These are phyloP conservation scores for Hemileia vastatrix DNA, from an alignment of 1,284 basidiomycete species.

Conservation along the genomic window DNA sequence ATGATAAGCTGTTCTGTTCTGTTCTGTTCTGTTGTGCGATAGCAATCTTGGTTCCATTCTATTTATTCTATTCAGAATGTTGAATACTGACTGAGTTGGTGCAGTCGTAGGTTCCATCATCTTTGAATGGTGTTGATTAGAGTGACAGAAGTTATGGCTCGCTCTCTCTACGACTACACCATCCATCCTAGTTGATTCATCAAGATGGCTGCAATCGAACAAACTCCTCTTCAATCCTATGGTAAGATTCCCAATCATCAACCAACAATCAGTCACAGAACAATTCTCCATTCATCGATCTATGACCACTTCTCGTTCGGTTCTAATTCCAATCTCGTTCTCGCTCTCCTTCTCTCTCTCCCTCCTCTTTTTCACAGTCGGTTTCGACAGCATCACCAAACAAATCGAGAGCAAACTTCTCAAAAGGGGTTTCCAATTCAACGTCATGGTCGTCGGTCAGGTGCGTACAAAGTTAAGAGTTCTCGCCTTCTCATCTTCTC, in stretches of 20 bases:
- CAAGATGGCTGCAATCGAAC: too few relatives aligned
- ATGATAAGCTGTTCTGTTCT: not conserved
- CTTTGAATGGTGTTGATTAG: too few relatives aligned
- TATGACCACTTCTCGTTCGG: not conserved
- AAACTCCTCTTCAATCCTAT: too few relatives aligned
- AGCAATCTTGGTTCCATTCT: too few relatives aligned
- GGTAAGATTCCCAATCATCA: too few relatives aligned
- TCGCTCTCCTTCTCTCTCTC: constrained; percentile 25
- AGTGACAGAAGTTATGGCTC: too few relatives aligned
- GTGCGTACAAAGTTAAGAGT: not conserved
- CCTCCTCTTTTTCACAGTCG: constrained; percentile 31
- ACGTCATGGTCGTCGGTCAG: constrained; percentile 44
- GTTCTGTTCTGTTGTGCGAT: not conserved
- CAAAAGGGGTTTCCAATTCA: constrained; percentile 43
- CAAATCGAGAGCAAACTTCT: constrained; percentile 43
- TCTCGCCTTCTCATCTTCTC: not conserved
- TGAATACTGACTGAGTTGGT: too few relatives aligned
- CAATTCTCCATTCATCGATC: not conserved
- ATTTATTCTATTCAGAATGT: too few relatives aligned
- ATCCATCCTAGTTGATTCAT: too few relatives aligned
- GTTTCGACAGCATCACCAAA: constrained; percentile 42
- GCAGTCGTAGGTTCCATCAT: too few relatives aligned
- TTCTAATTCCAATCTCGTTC: too few relatives aligned
- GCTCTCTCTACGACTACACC: too few relatives aligned
- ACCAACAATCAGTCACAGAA: not conserved